These are phyloP conservation scores for Botryobasidium botryosum DNA, from an alignment of 768 basidiomycete genomes.

Conservation along the genomic window DNA sequence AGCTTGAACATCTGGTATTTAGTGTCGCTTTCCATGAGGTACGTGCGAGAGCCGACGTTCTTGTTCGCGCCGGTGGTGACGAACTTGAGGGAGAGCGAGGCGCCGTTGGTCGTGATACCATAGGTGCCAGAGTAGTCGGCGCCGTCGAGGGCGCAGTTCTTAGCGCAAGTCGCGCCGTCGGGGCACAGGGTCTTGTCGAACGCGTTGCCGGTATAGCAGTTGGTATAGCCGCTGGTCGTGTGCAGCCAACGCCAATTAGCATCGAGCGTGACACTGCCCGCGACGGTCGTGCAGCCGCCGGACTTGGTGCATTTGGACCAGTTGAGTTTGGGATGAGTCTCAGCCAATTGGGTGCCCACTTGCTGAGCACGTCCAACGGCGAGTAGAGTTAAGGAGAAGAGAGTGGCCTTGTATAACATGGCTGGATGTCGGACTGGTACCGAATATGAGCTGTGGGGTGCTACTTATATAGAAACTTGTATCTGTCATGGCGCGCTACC, in stretches of 20 bases:
- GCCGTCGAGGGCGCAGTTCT: slow-evolving; percentile 23
- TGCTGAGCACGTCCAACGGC: slow-evolving; percentile 22
- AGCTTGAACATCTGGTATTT: slow-evolving; percentile 34
- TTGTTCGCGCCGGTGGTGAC: slow-evolving; percentile 7
- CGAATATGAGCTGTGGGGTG: no score
- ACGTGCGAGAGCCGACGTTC: slow-evolving; percentile 18
- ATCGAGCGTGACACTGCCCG: slow-evolving; percentile 4
- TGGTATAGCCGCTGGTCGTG: slow-evolving; percentile 18
- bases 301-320: slow-evolving; percentile 29
- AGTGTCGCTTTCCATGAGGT: slow-evolving; percentile 29
- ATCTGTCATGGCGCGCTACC: no score
- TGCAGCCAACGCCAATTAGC: slow-evolving; percentile 19
- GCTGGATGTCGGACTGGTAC: no score
- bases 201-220: slow-evolving; percentile 38
- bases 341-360: slow-evolving; percentile 30
- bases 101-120: slow-evolving; percentile 10
- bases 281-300: slow-evolving; percentile 15
- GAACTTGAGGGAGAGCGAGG: slow-evolving; percentile 10
- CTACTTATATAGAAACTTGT: no score
- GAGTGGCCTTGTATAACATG: no score
- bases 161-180: slow-evolving; percentile 30
- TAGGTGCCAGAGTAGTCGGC: slow-evolving; percentile 12
- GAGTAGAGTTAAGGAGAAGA: slow-evolving; percentile 10
- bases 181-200: slow-evolving; percentile 38
- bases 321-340: slow-evolving; percentile 32